Conservation (phyloP, 257 asterid species). For the Fraxinus anomala region DNA sequence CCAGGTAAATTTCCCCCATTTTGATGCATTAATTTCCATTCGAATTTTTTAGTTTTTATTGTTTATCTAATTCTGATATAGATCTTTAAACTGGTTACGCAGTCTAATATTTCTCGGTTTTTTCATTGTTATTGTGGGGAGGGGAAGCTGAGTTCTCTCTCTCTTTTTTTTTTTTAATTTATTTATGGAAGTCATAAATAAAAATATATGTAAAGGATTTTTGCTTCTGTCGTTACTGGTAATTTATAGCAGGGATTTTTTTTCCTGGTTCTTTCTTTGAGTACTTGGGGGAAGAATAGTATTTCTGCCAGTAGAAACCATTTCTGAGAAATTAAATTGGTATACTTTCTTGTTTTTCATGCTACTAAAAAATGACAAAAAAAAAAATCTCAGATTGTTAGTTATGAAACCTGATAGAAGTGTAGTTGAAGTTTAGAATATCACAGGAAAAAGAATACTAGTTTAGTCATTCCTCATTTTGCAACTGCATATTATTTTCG, state of each 20-base stretch:
- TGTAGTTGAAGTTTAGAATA: neutral
- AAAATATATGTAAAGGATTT: neutral
- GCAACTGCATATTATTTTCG: neutral
- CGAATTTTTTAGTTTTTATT: neutral
- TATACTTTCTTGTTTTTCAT: neutral
- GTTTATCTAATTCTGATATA: neutral
- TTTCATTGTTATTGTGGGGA: neutral
- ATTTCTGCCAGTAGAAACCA: neutral
- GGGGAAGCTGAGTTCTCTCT: neutral
- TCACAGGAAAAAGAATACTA: neutral
- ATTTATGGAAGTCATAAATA: neutral
- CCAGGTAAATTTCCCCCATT: slow-evolving; percentile 40
- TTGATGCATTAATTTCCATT: neutral
- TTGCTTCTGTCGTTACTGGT: neutral
- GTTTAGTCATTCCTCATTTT: neutral
- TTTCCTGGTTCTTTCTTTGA: neutral
- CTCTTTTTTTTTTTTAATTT: neutral
- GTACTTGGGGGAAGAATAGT: neutral
- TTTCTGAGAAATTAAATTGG: neutral
- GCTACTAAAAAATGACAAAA: neutral
- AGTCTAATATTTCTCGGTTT: neutral
- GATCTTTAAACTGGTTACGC: neutral
- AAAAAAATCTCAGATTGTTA: neutral
- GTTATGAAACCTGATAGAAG: neutral
- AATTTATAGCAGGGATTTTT: too few species aligned